Evolutionary conservation across 1,284 basidiomycete species (phyloP).

Genomic region (Meira nashicola): DNA sequence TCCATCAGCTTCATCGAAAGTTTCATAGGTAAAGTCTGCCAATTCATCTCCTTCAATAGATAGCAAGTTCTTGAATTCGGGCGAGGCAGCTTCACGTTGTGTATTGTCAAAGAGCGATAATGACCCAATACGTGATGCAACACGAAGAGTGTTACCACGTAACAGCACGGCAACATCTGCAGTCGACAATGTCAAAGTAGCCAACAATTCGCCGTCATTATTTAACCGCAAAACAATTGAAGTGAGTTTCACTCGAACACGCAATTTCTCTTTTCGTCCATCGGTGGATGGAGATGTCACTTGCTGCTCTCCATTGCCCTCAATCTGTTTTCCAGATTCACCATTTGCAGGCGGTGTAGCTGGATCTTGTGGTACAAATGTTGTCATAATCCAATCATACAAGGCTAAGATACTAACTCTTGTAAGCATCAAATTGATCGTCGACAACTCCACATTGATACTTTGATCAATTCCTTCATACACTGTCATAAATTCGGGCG

Average conservation of each 20-base stretch:
- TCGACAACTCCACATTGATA: conserved; percentile 83
- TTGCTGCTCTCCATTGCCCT: conserved; percentile 15
- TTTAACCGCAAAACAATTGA: conserved; percentile 80
- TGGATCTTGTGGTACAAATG: conserved; percentile 35
- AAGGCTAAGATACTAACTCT: conserved; percentile 86
- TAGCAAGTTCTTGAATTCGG: conserved; percentile 75
- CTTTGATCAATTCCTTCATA: conserved; percentile 85
- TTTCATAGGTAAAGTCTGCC: conserved; percentile 92
- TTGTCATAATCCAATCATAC: conserved; percentile 95
- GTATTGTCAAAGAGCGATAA: conserved; percentile 77
- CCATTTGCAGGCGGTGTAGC: conserved; percentile 3
- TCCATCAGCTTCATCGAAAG: conserved; percentile 64
- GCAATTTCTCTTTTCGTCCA: conserved; percentile 63
- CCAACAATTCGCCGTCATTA: conserved; percentile 69
- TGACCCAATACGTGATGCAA: conserved; percentile 80
- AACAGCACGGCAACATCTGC: conserved; percentile 81
- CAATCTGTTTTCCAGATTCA: not conserved
- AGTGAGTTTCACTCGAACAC: conserved; percentile 77
- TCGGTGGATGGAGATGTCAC: conserved; percentile 22
- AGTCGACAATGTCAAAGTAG: conserved; percentile 83
- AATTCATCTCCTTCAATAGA: conserved; percentile 94
- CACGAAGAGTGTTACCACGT: conserved; percentile 68
- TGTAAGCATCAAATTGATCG: conserved; percentile 81
- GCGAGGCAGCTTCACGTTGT: conserved; percentile 58
- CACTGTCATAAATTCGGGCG: conserved; percentile 73